These are phyloP conservation scores for Gyrodon lividus DNA, from an alignment of 768 basidiomycete species.

Conservation along the genomic window DNA sequence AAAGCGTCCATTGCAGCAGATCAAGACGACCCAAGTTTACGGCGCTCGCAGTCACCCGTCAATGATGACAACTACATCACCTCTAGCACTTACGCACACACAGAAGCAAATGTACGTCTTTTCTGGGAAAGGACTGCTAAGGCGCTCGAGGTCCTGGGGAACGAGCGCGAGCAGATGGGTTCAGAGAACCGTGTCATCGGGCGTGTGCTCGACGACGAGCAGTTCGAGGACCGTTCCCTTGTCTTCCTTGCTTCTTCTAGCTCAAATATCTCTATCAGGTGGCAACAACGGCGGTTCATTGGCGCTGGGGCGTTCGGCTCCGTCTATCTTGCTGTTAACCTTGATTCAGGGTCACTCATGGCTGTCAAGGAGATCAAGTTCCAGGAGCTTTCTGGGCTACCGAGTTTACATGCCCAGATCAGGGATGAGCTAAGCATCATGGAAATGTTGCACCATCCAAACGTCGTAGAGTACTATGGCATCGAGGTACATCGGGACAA, in stretches of 20 bases:
- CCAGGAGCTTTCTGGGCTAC: constrained; percentile 86
- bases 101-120: constrained; percentile 63
- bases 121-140: constrained; percentile 73
- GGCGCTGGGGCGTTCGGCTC: constrained; percentile 98
- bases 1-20: constrained; percentile 49
- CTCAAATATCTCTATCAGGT: constrained; percentile 92
- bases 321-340: constrained; percentile 98
- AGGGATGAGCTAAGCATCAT: constrained; percentile 95
- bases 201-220: constrained; percentile 91
- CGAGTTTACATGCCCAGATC: constrained; percentile 88
- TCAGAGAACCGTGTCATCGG: constrained; percentile 78
- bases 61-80: constrained; percentile 33
- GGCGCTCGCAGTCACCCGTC: constrained; percentile 38
- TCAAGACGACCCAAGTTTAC: constrained; percentile 50
- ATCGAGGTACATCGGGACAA: constrained; percentile 99
- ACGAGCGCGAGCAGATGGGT: constrained; percentile 55
- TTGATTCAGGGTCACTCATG: constrained; percentile 95
- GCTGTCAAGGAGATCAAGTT: constrained; percentile 99
- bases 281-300: constrained; percentile 98
- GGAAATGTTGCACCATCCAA: constrained; percentile 97
- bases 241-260: constrained; percentile 94
- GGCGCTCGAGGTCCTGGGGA: constrained; percentile 65
- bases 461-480: constrained; percentile 98
- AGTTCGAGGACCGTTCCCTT: constrained; percentile 88
- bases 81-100: constrained; percentile 41